These are phyloP conservation scores for Coriolopsis trogii DNA, from an alignment of 1,284 basidiomycete species.

Conservation along the genomic window DNA sequence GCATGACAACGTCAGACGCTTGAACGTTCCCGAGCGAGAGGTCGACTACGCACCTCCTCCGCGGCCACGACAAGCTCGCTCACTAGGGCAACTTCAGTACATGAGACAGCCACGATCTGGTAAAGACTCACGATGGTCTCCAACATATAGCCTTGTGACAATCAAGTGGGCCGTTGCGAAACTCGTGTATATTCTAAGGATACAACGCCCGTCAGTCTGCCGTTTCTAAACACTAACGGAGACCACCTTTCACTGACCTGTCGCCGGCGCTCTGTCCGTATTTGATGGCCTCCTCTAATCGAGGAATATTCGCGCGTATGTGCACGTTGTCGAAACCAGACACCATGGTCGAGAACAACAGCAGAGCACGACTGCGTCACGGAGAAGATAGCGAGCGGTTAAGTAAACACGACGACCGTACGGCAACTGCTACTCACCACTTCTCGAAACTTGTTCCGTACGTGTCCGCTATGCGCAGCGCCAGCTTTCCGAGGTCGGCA, in stretches of 20 bases:
- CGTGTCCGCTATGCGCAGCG: constrained; percentile 62
- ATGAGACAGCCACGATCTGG: background rate
- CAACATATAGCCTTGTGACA: constrained; percentile 58
- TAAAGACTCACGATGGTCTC: constrained; percentile 58
- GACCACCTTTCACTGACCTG: constrained; percentile 53
- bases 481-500: constrained; percentile 65
- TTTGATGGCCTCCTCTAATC: constrained; percentile 62
- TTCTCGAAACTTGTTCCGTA: constrained; percentile 67
- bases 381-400: background rate
- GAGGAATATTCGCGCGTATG: constrained; percentile 60
- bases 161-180: constrained; percentile 59
- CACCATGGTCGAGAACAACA: constrained; percentile 63
- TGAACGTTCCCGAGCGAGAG: constrained; percentile 21
- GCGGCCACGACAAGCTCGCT: constrained; percentile 58
- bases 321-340: constrained; percentile 70
- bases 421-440: constrained; percentile 45
- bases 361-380: constrained; percentile 55
- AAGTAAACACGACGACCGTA: background rate
- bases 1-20: constrained; percentile 1
- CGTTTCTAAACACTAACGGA: background rate
- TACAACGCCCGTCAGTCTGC: background rate
- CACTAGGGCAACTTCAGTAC: constrained; percentile 44
- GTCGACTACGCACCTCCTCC: constrained; percentile 51
- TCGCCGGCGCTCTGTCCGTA: constrained; percentile 71
- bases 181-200: constrained; percentile 56